Evolutionary conservation across 2,329 filamentous ascomycete species (phyloP).

Genomic region (Rutstroemia sp.): DNA sequence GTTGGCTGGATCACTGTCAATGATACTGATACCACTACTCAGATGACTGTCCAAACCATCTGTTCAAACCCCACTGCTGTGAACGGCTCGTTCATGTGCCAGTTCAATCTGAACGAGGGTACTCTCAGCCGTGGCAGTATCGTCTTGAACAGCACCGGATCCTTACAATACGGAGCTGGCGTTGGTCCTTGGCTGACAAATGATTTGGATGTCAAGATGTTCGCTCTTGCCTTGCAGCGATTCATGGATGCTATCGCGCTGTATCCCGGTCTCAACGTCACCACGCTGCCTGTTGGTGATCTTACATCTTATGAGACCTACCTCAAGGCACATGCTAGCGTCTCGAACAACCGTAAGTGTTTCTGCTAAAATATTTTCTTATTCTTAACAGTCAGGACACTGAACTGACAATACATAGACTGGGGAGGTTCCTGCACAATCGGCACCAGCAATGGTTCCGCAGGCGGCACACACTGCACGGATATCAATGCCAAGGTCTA

Average conservation of each 20-base stretch:
- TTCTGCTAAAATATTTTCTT: no score
- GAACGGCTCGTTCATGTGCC: neutral
- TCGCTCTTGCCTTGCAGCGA: neutral
- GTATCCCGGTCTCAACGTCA: neutral
- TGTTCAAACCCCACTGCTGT: neutral
- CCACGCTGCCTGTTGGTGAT: neutral
- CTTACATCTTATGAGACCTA: neutral
- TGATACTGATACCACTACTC: neutral
- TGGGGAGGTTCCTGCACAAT: conserved; percentile 2
- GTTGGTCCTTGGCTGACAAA: conserved; percentile 1
- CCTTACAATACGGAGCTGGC: neutral
- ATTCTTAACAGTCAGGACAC: no score
- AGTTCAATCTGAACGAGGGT: conserved; percentile 1
- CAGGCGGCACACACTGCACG: neutral
- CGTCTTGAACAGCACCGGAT: neutral
- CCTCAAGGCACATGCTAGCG: neutral
- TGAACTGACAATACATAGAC: neutral
- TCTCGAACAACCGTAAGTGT: neutral
- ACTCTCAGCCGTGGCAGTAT: neutral
- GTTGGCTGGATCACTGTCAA: neutral
- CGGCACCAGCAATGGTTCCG: neutral
- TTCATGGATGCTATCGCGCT: neutral
- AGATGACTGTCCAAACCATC: neutral
- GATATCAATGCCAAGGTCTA: neutral
- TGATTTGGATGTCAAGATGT: neutral